Evolutionary conservation across 148 eudicot species (phyloP), one percentile per base, ranked within the genome.

Genomic region (Spergularia bocconei): DNA sequence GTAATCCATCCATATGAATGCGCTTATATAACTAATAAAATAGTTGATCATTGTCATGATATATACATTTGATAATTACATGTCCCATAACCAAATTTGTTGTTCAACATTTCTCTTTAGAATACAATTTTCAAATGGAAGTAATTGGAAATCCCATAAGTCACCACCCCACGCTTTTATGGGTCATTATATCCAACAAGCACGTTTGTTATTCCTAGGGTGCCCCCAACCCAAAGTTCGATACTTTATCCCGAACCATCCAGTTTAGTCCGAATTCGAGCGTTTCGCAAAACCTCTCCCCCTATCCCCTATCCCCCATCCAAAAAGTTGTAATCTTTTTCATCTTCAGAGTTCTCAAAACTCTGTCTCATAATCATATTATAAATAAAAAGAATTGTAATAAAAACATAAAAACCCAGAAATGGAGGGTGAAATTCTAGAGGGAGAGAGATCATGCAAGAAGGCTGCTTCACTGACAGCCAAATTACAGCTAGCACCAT

Each of bases 391-490:
- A 1, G 0, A 15, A 19, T n/a, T 56, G 57, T n/a, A 36, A n/a
- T n/a, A 72, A 58, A 68, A 77, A 55, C n/a, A 47, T 58, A 52
- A 39, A 76, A 23, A 4, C 23, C 67, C 65, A 75, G 61, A 11
- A 23, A 25, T 29, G 58, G 53, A 48, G 50, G 63, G 57, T 25
- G 59, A 69, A 69, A 53, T 70, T 25, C 36, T 63, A 20, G 67
- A 64, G 76, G 36, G 36, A 73, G 77, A 71, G 68, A 81, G 91
- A 89, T 91, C 97, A 91, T 88, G 97, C 93, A 89, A 88, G 90
- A 91, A 85, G 83, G 91, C 89, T 90, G 93, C 88, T 89, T 79
- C 77, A 90, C 88, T 91, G 87, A 93, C 95, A 90, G 85, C 50
- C 88, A 79, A 74, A 77, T 83, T 85, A 84, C 96, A 91, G 98